Percentiles rank a stretch among this genome's conserved stretches.
phyloP scores from a whole-genome alignment of 495 filamentous ascomycete genomes.

The Penicillium alfredii region DNA sequence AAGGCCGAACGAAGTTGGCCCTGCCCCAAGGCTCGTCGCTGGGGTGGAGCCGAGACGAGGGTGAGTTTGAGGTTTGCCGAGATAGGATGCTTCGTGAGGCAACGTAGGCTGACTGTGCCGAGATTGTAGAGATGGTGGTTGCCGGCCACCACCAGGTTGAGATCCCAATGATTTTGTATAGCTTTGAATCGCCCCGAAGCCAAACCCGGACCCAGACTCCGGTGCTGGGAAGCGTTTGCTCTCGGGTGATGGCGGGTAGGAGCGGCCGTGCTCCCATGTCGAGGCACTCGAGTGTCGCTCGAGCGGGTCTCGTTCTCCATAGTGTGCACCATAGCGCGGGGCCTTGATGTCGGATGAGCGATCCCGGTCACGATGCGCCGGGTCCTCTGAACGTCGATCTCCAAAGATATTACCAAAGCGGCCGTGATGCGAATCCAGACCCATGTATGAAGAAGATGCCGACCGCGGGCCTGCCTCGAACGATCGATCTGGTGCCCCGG shows the following conservation, averaged over 20 bases:
- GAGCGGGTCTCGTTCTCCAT: constrained; percentile 29
- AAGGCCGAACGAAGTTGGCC: constrained; percentile 21
- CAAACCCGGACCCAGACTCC: constrained; percentile 31
- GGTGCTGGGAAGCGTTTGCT: constrained; percentile 32
- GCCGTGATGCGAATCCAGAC: constrained; percentile 26
- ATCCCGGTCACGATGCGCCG: constrained; percentile 34
- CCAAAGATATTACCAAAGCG: constrained; percentile 31
- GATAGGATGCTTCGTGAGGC: constrained; percentile 33
- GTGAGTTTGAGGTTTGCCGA: constrained; percentile 30
- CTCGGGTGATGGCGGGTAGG: constrained; percentile 39
- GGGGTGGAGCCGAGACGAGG: constrained; percentile 24
- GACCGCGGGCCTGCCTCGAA: constrained; percentile 20
- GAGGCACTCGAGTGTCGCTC: constrained; percentile 26
- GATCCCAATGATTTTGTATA: constrained; percentile 45
- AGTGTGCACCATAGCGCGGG: constrained; percentile 28
- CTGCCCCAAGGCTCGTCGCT: constrained; percentile 10
- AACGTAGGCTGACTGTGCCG: constrained; percentile 31
- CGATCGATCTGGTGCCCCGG: constrained; percentile 20
- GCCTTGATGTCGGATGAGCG: constrained; percentile 30
- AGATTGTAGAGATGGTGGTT: constrained; percentile 30
- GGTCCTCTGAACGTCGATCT: constrained; percentile 43
- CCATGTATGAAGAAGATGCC: constrained; percentile 24
- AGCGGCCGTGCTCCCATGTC: constrained; percentile 36
- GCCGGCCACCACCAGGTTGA: constrained; percentile 33
- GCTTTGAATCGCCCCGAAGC: constrained; percentile 43